Conservation (phyloP, 352 stramenopile genomes). For the Pythium sp. region DNA sequence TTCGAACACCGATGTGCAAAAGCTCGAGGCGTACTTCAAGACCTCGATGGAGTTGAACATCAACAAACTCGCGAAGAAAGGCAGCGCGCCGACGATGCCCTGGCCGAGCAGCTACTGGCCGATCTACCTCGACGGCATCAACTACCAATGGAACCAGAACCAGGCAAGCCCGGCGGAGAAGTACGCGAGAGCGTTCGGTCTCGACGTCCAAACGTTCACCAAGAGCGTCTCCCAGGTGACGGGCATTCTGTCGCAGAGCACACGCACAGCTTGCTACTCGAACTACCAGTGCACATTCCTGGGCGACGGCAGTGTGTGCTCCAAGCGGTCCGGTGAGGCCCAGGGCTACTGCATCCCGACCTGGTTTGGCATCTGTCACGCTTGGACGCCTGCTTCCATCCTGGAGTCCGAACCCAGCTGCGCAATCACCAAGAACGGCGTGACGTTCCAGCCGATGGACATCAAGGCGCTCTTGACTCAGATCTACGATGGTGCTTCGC, state of each 20-base stretch:
- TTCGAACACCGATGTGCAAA: slow-evolving; percentile 31
- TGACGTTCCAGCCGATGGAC: slow-evolving; percentile 45
- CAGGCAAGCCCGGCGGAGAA: slow-evolving; percentile 34
- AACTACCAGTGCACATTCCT: slow-evolving; percentile 29
- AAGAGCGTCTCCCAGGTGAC: slow-evolving; percentile 25
- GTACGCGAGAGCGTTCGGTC: slow-evolving; percentile 45
- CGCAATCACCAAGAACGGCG: slow-evolving; percentile 31
- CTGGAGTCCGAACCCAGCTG: slow-evolving; percentile 24
- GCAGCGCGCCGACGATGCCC: slow-evolving; percentile 24
- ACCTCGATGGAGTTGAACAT: slow-evolving; percentile 29
- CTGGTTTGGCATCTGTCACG: slow-evolving; percentile 59
- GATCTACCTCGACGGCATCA: slow-evolving; percentile 61
- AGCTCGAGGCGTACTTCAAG: slow-evolving; percentile 33
- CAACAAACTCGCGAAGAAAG: slow-evolving; percentile 25
- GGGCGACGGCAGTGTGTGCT: slow-evolving; percentile 31
- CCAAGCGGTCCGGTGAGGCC: slow-evolving; percentile 6
- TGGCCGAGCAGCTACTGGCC: slow-evolving; percentile 67
- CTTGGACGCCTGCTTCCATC: slow-evolving; percentile 46
- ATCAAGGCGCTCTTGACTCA: slow-evolving; percentile 48
- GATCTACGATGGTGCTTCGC: slow-evolving; percentile 14
- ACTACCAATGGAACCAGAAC: slow-evolving; percentile 36
- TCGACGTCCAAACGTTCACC: slow-evolving; percentile 25
- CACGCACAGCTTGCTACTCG: slow-evolving; percentile 15
- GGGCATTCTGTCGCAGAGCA: slow-evolving; percentile 20
- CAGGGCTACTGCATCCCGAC: slow-evolving; percentile 44